phyloP scores from a whole-genome alignment of 2,329 filamentous ascomycete genomes.

The Juglanconis oblonga region DNA sequence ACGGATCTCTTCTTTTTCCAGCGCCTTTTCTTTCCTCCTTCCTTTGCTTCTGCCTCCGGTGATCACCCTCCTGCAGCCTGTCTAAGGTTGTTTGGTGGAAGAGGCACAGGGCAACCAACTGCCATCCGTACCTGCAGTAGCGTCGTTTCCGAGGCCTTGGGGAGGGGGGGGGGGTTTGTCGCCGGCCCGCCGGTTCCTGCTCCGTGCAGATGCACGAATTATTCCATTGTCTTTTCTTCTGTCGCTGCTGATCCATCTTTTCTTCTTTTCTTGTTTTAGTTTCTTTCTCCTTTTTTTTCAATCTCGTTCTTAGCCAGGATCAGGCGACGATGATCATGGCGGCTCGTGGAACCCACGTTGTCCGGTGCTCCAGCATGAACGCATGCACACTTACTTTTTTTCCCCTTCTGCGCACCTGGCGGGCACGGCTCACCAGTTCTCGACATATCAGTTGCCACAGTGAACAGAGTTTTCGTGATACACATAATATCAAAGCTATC shows the following conservation, averaged over 20 bases:
- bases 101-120: neutral
- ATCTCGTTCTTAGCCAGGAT: neutral
- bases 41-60: too few species aligned
- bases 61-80: too few species aligned
- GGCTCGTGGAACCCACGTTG: neutral
- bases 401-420: too few species aligned
- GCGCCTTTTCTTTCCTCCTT: too few species aligned
- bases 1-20: neutral
- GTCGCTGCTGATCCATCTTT: neutral
- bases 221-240: neutral
- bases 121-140: slow-evolving; percentile 17
- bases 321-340: neutral
- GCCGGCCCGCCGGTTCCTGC: neutral
- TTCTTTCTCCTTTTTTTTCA: neutral
- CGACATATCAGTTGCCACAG: too few species aligned
- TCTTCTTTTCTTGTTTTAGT: neutral
- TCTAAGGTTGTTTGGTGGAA: too few species aligned
- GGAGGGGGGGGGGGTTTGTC: neutral
- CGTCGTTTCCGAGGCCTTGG: slow-evolving; percentile 1
- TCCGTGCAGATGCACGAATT: neutral
- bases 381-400: neutral
- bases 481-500: too few species aligned
- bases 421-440: too few species aligned
- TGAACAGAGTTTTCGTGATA: too few species aligned
- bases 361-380: neutral